Conservation (phyloP, 257 asterid species). For the Rehmannia glutinosa region DNA sequence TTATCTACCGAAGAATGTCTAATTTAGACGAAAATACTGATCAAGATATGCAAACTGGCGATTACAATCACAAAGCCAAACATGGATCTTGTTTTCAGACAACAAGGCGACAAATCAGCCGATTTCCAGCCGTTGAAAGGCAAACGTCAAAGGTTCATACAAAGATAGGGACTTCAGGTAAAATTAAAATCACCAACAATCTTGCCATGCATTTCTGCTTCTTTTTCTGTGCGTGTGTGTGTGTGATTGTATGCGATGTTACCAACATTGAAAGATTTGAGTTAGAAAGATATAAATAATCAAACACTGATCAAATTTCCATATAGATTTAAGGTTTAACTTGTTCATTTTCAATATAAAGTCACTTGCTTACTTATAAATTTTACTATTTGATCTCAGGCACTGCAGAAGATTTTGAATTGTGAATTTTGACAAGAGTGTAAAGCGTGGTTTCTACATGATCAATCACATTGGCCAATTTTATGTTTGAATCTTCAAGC, state of each 20-base stretch:
- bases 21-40: neutral
- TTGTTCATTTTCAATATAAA: no score
- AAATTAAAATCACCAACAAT: no score
- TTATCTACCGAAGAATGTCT: constrained; percentile 18
- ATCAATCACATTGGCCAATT: neutral
- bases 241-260: no score
- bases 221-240: no score
- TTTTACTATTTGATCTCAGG: no score
- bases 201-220: neutral
- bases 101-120: constrained; percentile 15
- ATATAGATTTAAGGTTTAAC: no score
- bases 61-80: neutral
- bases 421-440: neutral
- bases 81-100: constrained; percentile 1
- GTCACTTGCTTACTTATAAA: no score
- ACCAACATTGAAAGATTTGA: no score
- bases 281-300: no score
- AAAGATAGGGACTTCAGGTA: constrained; percentile 37
- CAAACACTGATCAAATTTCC: no score
- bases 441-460: neutral
- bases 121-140: constrained; percentile 16
- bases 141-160: constrained; percentile 23
- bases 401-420: constrained; percentile 38
- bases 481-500: no score
- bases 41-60: neutral